Percentiles rank a stretch among this genome's conserved stretches.
Evolutionary conservation across 116 monocot species (phyloP).

Genomic region (Posidonia oceanica): DNA sequence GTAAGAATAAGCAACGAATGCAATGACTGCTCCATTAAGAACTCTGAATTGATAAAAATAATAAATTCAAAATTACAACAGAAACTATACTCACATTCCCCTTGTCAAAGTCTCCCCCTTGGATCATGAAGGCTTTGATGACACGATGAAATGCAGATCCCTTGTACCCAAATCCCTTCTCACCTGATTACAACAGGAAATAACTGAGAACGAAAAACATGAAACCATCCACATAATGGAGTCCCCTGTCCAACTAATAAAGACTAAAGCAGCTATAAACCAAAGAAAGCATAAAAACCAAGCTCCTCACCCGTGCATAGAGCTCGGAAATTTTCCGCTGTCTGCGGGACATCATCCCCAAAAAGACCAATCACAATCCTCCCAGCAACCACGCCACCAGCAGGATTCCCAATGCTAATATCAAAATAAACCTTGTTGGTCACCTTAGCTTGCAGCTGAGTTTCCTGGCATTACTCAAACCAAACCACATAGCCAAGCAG

Average conservation of each 20-base stretch:
- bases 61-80: not conserved
- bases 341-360: constrained; percentile 26
- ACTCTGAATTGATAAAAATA: not conserved
- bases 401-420: constrained; percentile 23
- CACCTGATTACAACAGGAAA: constrained; percentile 30
- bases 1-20: too few species aligned
- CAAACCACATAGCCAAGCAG: not conserved
- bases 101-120: constrained; percentile 96
- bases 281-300: not conserved
- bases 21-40: not conserved
- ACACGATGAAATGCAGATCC: constrained; percentile 86
- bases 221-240: not conserved
- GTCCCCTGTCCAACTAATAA: not conserved
- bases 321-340: constrained; percentile 22
- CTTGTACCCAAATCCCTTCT: constrained; percentile 93
- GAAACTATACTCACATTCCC: constrained; percentile 52
- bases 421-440: constrained; percentile 24
- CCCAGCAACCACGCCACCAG: constrained; percentile 8
- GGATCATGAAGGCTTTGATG: constrained; percentile 96
- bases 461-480: constrained; percentile 4
- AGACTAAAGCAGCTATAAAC: not conserved
- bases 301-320: constrained; percentile 20
- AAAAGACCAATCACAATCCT: constrained; percentile 28
- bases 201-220: not conserved
- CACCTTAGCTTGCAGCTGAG: constrained; percentile 16